A percentile compares a stretch with the other conserved stretches of the same genome.
phyloP scores from a whole-genome alignment of 345 rosid genomes.

The Hevea brasiliensis region DNA sequence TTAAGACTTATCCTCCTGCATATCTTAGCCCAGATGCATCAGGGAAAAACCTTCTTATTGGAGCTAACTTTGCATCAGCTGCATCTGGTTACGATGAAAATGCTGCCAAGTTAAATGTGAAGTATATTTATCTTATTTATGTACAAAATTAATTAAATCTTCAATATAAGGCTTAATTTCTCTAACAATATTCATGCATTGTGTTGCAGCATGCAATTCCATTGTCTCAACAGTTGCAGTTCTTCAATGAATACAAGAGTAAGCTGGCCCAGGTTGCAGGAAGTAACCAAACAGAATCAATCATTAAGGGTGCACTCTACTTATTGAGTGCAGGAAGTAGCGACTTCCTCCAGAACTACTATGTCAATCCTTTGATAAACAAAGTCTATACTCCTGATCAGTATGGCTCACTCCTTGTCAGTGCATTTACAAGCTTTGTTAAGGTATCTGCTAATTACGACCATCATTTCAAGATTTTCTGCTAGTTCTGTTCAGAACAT shows the following conservation, averaged over 20 bases:
- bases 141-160: too few relatives aligned
- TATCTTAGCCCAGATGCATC: conserved; percentile 88
- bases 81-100: conserved; percentile 85
- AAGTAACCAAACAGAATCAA: conserved; percentile 49
- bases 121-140: neutral
- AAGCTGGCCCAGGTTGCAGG: conserved; percentile 73
- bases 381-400: conserved; percentile 59
- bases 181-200: neutral
- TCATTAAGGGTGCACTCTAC: conserved; percentile 61
- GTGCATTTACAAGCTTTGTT: conserved; percentile 52
- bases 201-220: conserved; percentile 79
- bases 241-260: conserved; percentile 73
- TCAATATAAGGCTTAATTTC: neutral
- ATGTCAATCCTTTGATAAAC: conserved; percentile 70
- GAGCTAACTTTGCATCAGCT: conserved; percentile 93
- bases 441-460: conserved; percentile 48
- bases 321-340: conserved; percentile 79
- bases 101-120: conserved; percentile 62
- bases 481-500: too few relatives aligned
- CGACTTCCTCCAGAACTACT: conserved; percentile 87
- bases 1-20: conserved; percentile 70
- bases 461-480: too few relatives aligned
- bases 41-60: conserved; percentile 83
- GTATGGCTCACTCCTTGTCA: conserved; percentile 62
- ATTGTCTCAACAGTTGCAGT: conserved; percentile 64